phyloP scores from a whole-genome alignment of 768 basidiomycete species.

The Cytidiella melzeri region DNA sequence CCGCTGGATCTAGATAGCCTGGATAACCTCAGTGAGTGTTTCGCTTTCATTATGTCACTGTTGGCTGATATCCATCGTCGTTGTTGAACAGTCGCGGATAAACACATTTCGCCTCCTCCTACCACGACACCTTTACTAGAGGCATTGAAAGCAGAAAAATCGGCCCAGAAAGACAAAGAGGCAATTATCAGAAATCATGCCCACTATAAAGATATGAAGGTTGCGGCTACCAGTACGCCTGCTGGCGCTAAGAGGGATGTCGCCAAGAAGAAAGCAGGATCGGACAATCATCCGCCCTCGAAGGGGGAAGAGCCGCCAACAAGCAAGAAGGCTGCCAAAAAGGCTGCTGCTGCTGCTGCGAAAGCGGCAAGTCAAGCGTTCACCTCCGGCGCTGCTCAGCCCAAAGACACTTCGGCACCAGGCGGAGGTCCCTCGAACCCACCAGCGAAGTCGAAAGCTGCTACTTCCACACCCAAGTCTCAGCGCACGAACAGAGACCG shows the following conservation, averaged over 20 bases:
- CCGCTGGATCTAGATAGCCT: conserved; percentile 53
- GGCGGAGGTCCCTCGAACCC: background rate
- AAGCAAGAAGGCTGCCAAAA: conserved; percentile 34
- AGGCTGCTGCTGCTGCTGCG: conserved; percentile 16
- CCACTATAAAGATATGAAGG: conserved; percentile 53
- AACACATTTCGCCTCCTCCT: conserved; percentile 52
- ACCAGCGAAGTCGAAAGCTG: conserved; percentile 1
- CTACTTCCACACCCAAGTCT: conserved; percentile 1
- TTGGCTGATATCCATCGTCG: background rate
- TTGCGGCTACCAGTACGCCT: conserved; percentile 18
- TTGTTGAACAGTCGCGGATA: conserved; percentile 51
- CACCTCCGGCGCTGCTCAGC: background rate
- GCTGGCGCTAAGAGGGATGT: conserved; percentile 36
- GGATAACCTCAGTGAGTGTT: conserved; percentile 52
- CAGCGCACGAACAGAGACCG: conserved; percentile 2
- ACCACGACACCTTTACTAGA: conserved; percentile 91
- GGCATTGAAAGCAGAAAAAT: conserved; percentile 82
- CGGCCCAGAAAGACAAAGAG: conserved; percentile 62
- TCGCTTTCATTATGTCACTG: background rate
- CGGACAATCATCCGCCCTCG: conserved; percentile 6
- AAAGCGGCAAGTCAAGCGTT: conserved; percentile 3
- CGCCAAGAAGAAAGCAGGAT: conserved; percentile 29
- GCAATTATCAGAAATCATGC: conserved; percentile 65
- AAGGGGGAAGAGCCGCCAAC: conserved; percentile 17
- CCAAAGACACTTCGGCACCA: background rate